Evolutionary conservation across 441 rosid species (phyloP), one percentile per base, ranked within the genome.

Genomic region (Flueggea neowawraea): DNA sequence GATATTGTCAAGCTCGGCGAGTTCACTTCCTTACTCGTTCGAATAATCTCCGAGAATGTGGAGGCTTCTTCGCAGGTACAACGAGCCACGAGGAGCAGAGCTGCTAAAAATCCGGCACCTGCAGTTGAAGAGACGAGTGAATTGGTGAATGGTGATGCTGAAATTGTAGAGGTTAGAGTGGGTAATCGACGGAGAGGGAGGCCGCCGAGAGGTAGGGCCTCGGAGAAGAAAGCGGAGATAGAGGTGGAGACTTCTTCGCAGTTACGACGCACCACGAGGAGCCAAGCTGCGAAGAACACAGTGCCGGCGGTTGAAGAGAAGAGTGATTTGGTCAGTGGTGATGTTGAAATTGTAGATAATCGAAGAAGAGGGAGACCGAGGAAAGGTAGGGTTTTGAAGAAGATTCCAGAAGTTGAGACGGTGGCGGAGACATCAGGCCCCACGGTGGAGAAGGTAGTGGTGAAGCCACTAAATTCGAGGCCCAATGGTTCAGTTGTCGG

Each of bases 1-100:
- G 90, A 89, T 61, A 63, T 28, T 28, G 16, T 89, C 61, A 80
- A 85, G 79, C 75, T 89, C 33, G 91, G 91, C 41, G 90, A 79
- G 75, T 45, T 4, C 58, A 80, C 88, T 15, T 72, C 86, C n/a
- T 73, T 89, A 52, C 36, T 57, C 31, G 83, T 87, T 58, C 73
- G 69, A 33, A 52, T 80, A 12, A 55, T 14, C 14, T 50, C 2
- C 43, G 55, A 16, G 16, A 65, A 6, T 1, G 41, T 36, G 41
- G 60, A 43, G 16, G 57, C 68, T 55, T 69, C 73, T 48, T 68
- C 80, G 5, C 71, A 54, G 50, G 6, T 49, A 1, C 47, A 64
- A 15, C 76, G 77, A 31, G 77, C 71, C 62, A 76, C 85, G 9
- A 74, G 78, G 63, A 69, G 73, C 4, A 61, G 63, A 22, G 75